Base-by-base conservation (phyloP, 2,329 filamentous ascomycete genomes). In the Graphilbum ipis-grandicollis region DNA sequence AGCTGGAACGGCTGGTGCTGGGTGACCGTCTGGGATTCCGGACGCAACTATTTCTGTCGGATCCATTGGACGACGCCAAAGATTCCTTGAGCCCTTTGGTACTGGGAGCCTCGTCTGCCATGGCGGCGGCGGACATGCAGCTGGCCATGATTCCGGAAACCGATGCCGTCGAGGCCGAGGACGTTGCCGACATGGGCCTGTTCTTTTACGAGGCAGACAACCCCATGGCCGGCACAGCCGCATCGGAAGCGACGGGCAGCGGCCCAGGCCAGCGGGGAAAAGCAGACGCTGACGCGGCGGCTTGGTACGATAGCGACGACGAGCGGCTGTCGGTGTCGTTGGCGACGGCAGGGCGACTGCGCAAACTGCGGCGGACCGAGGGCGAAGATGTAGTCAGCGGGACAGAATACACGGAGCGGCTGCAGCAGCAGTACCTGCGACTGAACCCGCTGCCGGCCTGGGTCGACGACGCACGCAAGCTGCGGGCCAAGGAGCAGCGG, bases 301-400 rank as follows among this genome's bases (percentile, higher is more conserved):
- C 75, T 1, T 98, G 90, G 90, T 75, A 86, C 47, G 90, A 98
- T 53, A 96, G 86, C 55, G 90, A 98, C 49, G 90, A 98, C 51
- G 90, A 96, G 51, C 71, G 82, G 37, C 62, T 94, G 43, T 71
- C 75, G 7, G 68, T 98, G 34, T 96, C 88, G 13, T 66, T 98
- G 29, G 79, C 83, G 4, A 70, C 73, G 19, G 75, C 78, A 32
- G 71, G 75, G 34, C 71, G 81, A 44, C 56, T 94, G 51, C 73
- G 86, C 46, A 96, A 96, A 56, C 63, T 98, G 43, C 71, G 90
- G 42, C 64, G 75, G 35, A 77, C 74, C 2, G 84, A 88, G 50
- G 71, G 70, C 1, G 90, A 98, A 50, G 90, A 98, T 53, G 53
- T 93, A 10, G 72, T 98, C 44, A 83, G 63, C 46, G 90, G 90